Base-by-base conservation (phyloP, 2,329 filamentous ascomycete species). In the Didymella lethalis region DNA sequence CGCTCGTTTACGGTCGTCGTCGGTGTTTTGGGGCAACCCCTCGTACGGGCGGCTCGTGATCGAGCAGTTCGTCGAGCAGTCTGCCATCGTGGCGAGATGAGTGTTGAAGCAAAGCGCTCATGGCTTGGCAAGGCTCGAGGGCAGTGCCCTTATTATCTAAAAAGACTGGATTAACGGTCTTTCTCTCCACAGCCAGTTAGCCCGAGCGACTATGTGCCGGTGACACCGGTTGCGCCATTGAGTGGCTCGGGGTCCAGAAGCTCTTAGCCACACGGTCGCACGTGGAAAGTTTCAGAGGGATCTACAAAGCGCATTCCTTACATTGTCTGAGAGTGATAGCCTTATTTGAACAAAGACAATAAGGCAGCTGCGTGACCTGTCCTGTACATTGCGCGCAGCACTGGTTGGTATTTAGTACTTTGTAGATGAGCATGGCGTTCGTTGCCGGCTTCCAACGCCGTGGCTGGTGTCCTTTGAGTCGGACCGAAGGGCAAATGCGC, bases 1-100 rank as follows among this genome's bases (percentile, higher is more conserved):
- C 12, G 65, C 64, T 18, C 68, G 59, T n/a, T 54, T 31, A 20
- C 40, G 43, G 31, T 67, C 65, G 18, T 31, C 54, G 28, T 25
- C 31, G n/a, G 47, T 53, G 5, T 54, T 59, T 5, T 54, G 56
- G 26, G 56, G 40, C 40, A 59, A 26, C 1, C 49, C 50, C 16
- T 25, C 14, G 23, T 54, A 54, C 11, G 56, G 49, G 7, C 26
- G 49, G 3, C 40, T 47, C 23, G 47, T 25, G 8, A 49, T 38
- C n/a, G 50, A 43, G 50, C 40, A 18, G 14, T 40, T 46, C 16
- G n/a, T 31, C 23, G 50, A 43, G 50, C 46, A 23, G 14, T 45
- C 41, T 20, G 28, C 41, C 56, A 59, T 59, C n/a, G 16, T 25
- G 26, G 28, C 50, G 29, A 25, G 8, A 23, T 41, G 18, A 18